Base-by-base conservation (phyloP, 805 yeast genomes). In the Candida koratica region DNA sequence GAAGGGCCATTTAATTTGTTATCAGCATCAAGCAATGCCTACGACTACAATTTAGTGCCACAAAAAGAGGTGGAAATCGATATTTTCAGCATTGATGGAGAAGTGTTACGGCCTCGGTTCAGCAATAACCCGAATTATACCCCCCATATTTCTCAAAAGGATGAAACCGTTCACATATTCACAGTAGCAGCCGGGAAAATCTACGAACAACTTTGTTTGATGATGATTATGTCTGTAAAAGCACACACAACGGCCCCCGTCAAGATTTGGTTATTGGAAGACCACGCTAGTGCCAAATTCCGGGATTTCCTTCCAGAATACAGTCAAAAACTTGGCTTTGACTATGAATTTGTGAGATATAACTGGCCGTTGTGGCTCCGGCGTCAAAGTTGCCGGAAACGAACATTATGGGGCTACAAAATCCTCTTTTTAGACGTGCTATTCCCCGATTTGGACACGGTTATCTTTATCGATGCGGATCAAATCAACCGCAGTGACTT, bases 321-420 rank as follows among this genome's bases (percentile, higher is more conserved):
- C 37, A 80, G 94, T 0, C 55, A 62, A 12, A 52, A 71, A 36
- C 75, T 73, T 50, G 76, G 77, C 1, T 83, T 85, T 51, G 72
- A 81, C 32, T 84, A 80, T 51, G 90, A 87, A 49, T 58, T 87
- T 29, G 67, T 93, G n/a, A 76, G 83, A 1, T 90, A 84, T 56
- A 81, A 83, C 44, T 90, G 98, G 98, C 98, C 98, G 10, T 56
- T 67, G 7, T 90, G 97, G 95, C 64, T 90, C 14, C 71, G 89
- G 33, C 71, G 71, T 3, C 97, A 90, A 59, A 58, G 81, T 24
- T 90, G 83, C 45, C 77, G 77, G 49, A 88, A 81, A 51, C 69
- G 96, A 43, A 77, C 80, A 3, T 77, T 87, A 34, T 85, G 95
- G 88, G 95, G 93, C 4, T 85, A 83, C 53, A 90, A 90, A 56